Evolutionary conservation across 2,329 filamentous ascomycete genomes (phyloP), one percentile per base, ranked within the genome.

Genomic region (Aspergillus sp.): DNA sequence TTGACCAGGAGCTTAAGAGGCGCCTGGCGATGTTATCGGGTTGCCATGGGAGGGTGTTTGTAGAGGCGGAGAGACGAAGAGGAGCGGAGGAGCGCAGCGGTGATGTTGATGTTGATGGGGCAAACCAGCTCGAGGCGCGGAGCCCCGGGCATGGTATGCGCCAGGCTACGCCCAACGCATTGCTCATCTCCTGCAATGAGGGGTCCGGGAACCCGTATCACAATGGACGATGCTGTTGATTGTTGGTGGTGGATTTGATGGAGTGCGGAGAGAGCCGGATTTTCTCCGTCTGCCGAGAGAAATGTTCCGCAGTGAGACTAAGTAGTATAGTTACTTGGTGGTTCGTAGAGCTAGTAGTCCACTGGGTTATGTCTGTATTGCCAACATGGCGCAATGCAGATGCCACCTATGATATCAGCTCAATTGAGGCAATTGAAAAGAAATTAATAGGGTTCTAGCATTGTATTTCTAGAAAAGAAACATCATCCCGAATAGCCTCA

Each of bases 161-260:
- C 78, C 77, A 78, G 75, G 74, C 70, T 70, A 73, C 64, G 64
- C 73, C 71, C 66, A 75, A 67, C 62, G 68, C 77, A 78, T 77
- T 75, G 71, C 71, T 79, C 78, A 80, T 80, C 68, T 72, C 73
- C 69, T 64, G 66, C 62, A 52, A 65, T 60, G 65, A 57, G 57
- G 50, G 59, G 36, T 17, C 5, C 8, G 38, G 15, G 61, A 54
- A 39, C 39, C 56, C 38, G 32, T 48, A 38, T 19, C 56, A 15
- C 49, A 25, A 47, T 52, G 39, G 23, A 41, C 30, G 13, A 41
- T 53, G 44, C 32, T n/a, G 49, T 23, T 38, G 25, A 11, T 8
- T 15, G 19, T 25, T 13, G 44, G 11, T n/a, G 44, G 13, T 21
- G 42, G 19, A 21, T 19, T 21, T 1, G 44, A 30, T 30, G 25